phyloP scores from a whole-genome alignment of 306 rosid species.

The Prunus mira region DNA sequence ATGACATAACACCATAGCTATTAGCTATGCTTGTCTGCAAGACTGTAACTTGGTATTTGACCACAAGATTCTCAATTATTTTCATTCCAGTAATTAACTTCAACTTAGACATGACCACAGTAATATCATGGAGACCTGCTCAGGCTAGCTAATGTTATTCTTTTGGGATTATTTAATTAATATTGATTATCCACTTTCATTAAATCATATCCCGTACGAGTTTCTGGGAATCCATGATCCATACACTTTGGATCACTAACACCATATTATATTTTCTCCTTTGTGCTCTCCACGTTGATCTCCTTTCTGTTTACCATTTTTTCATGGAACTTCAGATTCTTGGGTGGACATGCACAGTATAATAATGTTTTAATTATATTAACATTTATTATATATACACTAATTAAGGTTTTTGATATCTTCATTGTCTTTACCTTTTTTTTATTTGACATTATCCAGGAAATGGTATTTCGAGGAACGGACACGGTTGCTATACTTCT shows the following conservation, averaged over 20 bases:
- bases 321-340: background rate
- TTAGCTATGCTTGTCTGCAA: background rate
- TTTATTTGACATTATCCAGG: constrained; percentile 32
- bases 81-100: background rate
- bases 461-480: constrained; percentile 88
- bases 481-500: constrained; percentile 75
- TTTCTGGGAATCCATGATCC: background rate
- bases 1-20: constrained; percentile 4
- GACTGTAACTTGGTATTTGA: background rate
- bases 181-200: background rate
- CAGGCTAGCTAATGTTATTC: background rate
- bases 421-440: background rate
- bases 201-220: background rate
- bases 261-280: background rate
- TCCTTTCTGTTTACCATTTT: background rate
- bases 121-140: background rate
- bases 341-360: background rate
- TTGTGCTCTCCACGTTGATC: constrained; percentile 28
- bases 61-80: background rate
- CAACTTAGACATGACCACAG: background rate
- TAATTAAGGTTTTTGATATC: background rate
- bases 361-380: background rate
- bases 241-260: background rate
- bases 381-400: background rate
- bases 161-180: background rate